phyloP scores from a whole-genome alignment of 805 yeast species.

The Komagataella pseudopastoris region DNA sequence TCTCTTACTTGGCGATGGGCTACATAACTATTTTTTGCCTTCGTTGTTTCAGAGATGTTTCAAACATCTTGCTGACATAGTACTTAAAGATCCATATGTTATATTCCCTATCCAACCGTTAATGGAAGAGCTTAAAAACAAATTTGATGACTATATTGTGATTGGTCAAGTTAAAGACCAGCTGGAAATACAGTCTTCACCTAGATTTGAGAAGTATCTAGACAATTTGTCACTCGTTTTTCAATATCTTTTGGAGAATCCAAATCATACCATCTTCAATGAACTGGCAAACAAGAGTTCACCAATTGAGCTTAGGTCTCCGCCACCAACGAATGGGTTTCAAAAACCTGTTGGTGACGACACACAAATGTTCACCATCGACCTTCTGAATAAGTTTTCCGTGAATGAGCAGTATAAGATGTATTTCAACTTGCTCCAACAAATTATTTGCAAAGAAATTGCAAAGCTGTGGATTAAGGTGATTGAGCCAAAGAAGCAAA shows the following conservation, averaged over 20 bases:
- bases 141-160: background rate
- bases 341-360: background rate
- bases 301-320: background rate
- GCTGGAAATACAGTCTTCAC: background rate
- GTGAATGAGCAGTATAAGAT: background rate
- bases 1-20: background rate
- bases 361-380: background rate
- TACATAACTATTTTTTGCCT: background rate
- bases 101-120: background rate
- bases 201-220: background rate
- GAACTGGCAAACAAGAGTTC: background rate
- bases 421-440: slow-evolving; percentile 28
- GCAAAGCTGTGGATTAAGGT: slow-evolving; percentile 57
- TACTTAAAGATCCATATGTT: background rate
- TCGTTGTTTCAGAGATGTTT: background rate
- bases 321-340: background rate
- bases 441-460: slow-evolving; percentile 41
- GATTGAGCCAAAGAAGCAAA: slow-evolving; percentile 56
- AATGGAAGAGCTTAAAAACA: background rate
- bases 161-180: background rate
- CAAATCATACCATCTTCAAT: background rate
- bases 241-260: background rate
- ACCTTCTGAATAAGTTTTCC: background rate
- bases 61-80: background rate
- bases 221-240: background rate